Base-by-base conservation (phyloP, 805 yeast species). In the Metschnikowia drakensbergensis region DNA sequence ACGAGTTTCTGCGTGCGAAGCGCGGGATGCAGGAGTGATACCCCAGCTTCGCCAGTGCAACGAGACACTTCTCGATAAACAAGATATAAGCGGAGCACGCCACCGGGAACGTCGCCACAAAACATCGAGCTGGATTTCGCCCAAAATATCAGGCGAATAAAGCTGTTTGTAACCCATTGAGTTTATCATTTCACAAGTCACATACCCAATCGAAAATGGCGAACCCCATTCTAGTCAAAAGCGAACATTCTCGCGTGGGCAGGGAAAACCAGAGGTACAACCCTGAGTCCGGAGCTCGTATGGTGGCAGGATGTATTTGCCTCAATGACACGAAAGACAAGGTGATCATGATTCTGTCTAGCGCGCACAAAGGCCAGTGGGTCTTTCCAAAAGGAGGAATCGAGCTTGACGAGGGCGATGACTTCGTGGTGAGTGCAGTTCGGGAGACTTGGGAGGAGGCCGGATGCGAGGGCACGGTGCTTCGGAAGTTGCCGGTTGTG, bases 361-460 rank as follows among this genome's bases (percentile, higher is more conserved):
- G 85, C 10, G 83, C 83, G 5, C 83, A 82, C 53, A 76, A 74
- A 37, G 79, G 81, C 49, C 76, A 76, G 56, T 92, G 96, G 96
- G 88, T 94, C 6, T 66, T 94, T 3, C 99, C 99, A 4, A 94
- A 94, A 64, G 99, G 99, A 31, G 99, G 99, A 1, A 83, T 91
- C 35, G 99, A 94, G 66, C 63, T 63, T 28, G 99, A 94, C 65
- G 99, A 88, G 65, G 66, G 69, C 3, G 76, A 71, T 37, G 75
- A 71, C 50, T 71, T 55, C 45, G 65, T 62, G 6, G 63, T 68
- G 3, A 69, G 87, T 4, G 97, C 97, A 0, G 71, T 77, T 13
- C 74, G 99, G 50, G 99, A 94, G 63, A 88, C 96, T 0, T 94
- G 99, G 99, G 99, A 94, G 65, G 99, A 94, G 68, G 94, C 96